Conservation (phyloP, 2,329 filamentous ascomycete genomes). For the Xylaria sp. region DNA sequence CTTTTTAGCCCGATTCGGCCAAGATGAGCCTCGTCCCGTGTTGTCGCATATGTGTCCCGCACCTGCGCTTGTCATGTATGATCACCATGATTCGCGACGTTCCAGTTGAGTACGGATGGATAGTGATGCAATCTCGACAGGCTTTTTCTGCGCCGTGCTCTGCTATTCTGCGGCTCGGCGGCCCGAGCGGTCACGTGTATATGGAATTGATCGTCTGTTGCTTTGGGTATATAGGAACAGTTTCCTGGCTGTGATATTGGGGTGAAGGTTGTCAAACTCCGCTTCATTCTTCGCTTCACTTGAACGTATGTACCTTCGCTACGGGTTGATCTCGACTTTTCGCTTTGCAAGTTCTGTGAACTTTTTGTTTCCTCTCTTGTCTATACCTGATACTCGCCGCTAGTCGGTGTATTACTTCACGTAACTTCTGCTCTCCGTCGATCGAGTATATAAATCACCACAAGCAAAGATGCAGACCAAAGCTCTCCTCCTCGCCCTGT, state of each 20-base stretch:
- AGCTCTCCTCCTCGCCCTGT: conserved; percentile 36
- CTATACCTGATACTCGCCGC: conserved; percentile 21
- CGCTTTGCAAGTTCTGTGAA: conserved; percentile 37
- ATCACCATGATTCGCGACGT: conserved; percentile 27
- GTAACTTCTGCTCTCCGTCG: neutral
- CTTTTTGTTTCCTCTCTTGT: conserved; percentile 31
- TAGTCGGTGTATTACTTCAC: neutral
- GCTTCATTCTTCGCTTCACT: neutral
- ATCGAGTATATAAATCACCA: neutral
- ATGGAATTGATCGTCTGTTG: neutral
- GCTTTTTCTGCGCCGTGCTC: neutral
- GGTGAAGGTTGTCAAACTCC: neutral
- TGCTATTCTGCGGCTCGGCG: conserved; percentile 5
- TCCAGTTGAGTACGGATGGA: conserved; percentile 5
- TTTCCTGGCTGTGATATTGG: neutral
- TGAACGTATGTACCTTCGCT: conserved; percentile 23
- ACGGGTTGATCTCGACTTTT: conserved; percentile 38
- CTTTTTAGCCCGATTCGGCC: neutral
- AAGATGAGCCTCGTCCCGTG: conserved; percentile 16
- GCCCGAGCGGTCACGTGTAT: neutral
- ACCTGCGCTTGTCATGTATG: conserved; percentile 10
- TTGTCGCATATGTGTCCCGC: conserved; percentile 23
- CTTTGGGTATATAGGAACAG: conserved; percentile 4
- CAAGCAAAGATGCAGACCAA: conserved; percentile 40
- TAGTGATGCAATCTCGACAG: neutral